Evolutionary conservation across 768 basidiomycete species (phyloP).

Genomic region (Kwoniella heveanensis): DNA sequence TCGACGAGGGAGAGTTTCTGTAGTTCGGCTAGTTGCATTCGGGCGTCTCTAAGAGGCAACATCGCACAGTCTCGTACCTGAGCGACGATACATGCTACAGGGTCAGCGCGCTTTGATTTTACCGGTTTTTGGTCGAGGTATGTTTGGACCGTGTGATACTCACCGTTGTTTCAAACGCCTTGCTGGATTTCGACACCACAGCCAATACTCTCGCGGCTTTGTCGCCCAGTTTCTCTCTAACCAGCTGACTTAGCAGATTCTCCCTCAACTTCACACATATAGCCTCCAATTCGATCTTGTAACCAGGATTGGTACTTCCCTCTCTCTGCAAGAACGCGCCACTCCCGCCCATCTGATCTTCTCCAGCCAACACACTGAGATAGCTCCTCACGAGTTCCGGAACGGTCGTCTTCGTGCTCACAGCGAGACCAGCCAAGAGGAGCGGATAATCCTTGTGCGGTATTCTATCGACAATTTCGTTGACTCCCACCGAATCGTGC

Average conservation of each 20-base stretch:
- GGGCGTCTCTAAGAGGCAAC: constrained; percentile 85
- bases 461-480: constrained; percentile 38
- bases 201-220: constrained; percentile 81
- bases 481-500: constrained; percentile 22
- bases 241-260: constrained; percentile 65
- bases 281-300: constrained; percentile 40
- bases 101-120: too few species aligned
- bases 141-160: constrained; percentile 36
- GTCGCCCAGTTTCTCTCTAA: constrained; percentile 75
- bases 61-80: constrained; percentile 93
- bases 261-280: constrained; percentile 60
- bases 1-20: constrained; percentile 80
- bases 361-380: constrained; percentile 38
- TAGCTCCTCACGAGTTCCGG: constrained; percentile 37
- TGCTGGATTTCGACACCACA: constrained; percentile 76
- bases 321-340: constrained; percentile 30
- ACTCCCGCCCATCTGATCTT: constrained; percentile 34
- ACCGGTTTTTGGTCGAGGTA: not conserved
- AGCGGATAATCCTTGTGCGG: constrained; percentile 24
- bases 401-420: constrained; percentile 20
- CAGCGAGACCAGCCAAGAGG: constrained; percentile 30
- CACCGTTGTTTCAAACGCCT: constrained; percentile 94
- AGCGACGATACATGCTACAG: too few species aligned
- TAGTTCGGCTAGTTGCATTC: constrained; percentile 75
- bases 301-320: constrained; percentile 32